These are phyloP conservation scores for Pichia sp. DNA, from an alignment of 1,139 yeast genomes.

Conservation along the genomic window DNA sequence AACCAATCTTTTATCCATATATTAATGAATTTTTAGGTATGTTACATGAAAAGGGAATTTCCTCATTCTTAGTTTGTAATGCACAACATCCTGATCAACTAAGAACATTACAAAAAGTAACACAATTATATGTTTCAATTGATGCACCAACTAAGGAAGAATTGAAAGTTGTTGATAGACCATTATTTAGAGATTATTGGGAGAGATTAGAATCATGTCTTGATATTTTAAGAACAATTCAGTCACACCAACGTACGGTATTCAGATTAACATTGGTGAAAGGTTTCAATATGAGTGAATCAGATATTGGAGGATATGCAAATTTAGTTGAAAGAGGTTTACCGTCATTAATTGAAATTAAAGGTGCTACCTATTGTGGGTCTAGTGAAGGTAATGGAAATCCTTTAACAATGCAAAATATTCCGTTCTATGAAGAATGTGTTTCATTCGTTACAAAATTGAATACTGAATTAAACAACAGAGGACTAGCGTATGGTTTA, in stretches of 20 bases:
- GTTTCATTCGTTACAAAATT: conserved; percentile 62
- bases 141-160: conserved; percentile 85
- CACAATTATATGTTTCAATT: conserved; percentile 86
- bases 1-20: conserved; percentile 88
- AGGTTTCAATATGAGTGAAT: conserved; percentile 70
- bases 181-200: conserved; percentile 88
- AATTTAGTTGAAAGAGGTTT: conserved; percentile 75
- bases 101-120: conserved; percentile 62
- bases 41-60: conserved; percentile 71
- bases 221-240: conserved; percentile 66
- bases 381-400: conserved; percentile 75
- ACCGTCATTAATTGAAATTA: conserved; percentile 87
- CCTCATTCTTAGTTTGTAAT: conserved; percentile 86
- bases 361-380: conserved; percentile 94
- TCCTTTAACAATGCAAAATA: conserved; percentile 90
- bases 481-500: conserved; percentile 68
- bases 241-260: conserved; percentile 81
- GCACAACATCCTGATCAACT: conserved; percentile 92
- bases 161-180: conserved; percentile 79
- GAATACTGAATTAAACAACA: conserved; percentile 47
- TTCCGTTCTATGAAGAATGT: conserved; percentile 91
- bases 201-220: conserved; percentile 76
- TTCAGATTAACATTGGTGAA: conserved; percentile 86
- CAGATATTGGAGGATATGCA: conserved; percentile 76
- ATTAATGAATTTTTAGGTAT: conserved; percentile 77